Conservation (phyloP, 2,329 filamentous ascomycete species). For the Aaosphaeria pasadenensis region DNA sequence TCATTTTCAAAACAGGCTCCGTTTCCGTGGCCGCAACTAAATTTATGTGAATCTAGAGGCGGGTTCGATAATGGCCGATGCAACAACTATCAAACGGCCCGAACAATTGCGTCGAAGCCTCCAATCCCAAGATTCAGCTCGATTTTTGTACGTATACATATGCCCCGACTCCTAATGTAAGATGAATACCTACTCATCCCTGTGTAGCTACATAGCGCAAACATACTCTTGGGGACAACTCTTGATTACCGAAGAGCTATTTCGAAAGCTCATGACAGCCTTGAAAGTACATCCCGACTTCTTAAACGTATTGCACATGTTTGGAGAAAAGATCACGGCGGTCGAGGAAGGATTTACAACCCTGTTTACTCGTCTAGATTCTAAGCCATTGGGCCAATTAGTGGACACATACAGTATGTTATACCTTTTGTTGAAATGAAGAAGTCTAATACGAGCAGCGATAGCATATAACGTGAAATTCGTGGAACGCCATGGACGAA, state of each 20-base stretch:
- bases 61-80: background rate
- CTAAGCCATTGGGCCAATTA: background rate
- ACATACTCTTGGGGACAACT: background rate
- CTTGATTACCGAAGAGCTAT: conserved; percentile 8
- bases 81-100: background rate
- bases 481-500: conserved; percentile 8
- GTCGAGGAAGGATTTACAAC: conserved; percentile 9
- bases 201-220: background rate
- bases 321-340: conserved; percentile 6
- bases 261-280: conserved; percentile 7
- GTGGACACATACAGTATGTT: background rate
- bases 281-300: conserved; percentile 9
- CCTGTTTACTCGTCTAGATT: background rate
- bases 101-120: background rate
- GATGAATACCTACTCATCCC: background rate
- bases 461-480: conserved; percentile 12
- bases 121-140: background rate
- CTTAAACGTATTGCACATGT: conserved; percentile 7
- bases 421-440: background rate
- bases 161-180: background rate
- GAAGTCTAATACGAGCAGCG: background rate
- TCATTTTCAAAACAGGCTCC: background rate
- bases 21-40: background rate
- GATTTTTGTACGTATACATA: background rate
- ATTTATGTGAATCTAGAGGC: background rate